Percentiles rank a stretch among this genome's conserved stretches.
These are phyloP conservation scores for Termitomyces sp. DNA, from an alignment of 768 basidiomycete species.

Conservation along the genomic window DNA sequence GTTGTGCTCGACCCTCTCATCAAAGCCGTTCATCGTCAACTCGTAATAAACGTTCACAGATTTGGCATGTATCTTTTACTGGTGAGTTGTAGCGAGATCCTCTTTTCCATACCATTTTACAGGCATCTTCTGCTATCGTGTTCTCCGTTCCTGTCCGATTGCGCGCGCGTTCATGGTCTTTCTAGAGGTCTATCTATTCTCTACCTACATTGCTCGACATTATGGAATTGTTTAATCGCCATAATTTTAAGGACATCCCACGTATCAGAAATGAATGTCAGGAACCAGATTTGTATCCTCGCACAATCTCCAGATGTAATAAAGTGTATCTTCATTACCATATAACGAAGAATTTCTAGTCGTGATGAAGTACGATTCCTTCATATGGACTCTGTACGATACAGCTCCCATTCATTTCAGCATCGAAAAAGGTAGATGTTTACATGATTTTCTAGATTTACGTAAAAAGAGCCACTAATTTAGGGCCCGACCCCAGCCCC, in stretches of 20 bases:
- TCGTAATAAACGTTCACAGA: conserved; percentile 22
- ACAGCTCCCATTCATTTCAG: too few relatives aligned
- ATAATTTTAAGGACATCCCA: neutral
- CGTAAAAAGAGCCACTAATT: too few relatives aligned
- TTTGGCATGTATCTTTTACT: conserved; percentile 17
- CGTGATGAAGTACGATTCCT: too few relatives aligned
- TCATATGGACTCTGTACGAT: too few relatives aligned
- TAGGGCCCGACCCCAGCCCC: too few relatives aligned
- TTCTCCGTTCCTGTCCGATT: conserved; percentile 17
- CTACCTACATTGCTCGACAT: too few relatives aligned
- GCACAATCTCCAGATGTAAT: neutral
- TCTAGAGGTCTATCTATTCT: neutral
- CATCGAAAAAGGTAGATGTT: too few relatives aligned
- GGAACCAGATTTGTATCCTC: neutral
- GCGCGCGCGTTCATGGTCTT: conserved; percentile 3
- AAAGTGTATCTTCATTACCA: too few relatives aligned
- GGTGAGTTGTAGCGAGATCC: conserved; percentile 11
- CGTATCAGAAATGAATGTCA: neutral
- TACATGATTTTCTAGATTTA: too few relatives aligned
- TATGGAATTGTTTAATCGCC: neutral
- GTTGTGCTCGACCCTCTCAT: too few relatives aligned
- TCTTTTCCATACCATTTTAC: neutral
- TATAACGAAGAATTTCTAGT: too few relatives aligned
- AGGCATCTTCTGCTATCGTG: conserved; percentile 18
- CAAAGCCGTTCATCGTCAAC: conserved; percentile 23